Percentiles rank a stretch among this genome's conserved stretches.
Conservation (phyloP, 1,284 basidiomycete species). For the Cutaneotrichosporon sp. region DNA sequence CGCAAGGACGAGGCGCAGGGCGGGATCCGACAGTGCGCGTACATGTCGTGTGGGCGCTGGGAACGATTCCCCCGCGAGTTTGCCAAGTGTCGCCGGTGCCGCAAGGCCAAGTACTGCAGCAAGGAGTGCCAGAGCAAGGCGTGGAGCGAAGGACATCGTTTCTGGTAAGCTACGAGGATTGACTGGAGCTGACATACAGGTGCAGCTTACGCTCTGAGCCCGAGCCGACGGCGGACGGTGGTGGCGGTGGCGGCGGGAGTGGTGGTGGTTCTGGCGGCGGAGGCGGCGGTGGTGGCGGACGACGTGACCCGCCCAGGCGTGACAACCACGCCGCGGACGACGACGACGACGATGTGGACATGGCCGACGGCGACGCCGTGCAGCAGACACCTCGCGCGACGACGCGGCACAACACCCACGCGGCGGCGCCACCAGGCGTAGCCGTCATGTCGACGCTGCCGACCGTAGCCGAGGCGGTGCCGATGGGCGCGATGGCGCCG, state of each 20-base stretch:
- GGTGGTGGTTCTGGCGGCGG: slow-evolving; percentile 14
- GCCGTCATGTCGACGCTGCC: slow-evolving; percentile 1
- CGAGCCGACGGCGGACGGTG: slow-evolving; percentile 18
- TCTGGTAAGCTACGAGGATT: slow-evolving; percentile 36
- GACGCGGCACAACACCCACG: background rate
- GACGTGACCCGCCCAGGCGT: slow-evolving; percentile 2
- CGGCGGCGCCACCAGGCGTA: background rate
- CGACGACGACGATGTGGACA: slow-evolving; percentile 12
- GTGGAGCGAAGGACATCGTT: slow-evolving; percentile 95
- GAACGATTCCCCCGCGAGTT: slow-evolving; percentile 90
- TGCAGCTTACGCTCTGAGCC: slow-evolving; percentile 30
- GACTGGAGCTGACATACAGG: slow-evolving; percentile 15
- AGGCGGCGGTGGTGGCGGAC: slow-evolving; percentile 12
- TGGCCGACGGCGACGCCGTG: background rate
- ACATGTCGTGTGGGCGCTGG: slow-evolving; percentile 96
- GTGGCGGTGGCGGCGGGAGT: background rate
- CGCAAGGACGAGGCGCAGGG: slow-evolving; percentile 89
- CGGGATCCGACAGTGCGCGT: slow-evolving; percentile 95
- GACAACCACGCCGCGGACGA: slow-evolving; percentile 18
- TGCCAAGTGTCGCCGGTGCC: slow-evolving; percentile 90
- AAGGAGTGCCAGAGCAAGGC: slow-evolving; percentile 96
- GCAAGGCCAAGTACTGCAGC: slow-evolving; percentile 97
- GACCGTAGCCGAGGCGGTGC: background rate
- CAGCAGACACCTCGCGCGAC: slow-evolving; percentile 6
- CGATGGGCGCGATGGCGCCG: background rate